Evolutionary conservation across 1,139 yeast species (phyloP).

Genomic region (Keqinozyma sinolaborantium): DNA sequence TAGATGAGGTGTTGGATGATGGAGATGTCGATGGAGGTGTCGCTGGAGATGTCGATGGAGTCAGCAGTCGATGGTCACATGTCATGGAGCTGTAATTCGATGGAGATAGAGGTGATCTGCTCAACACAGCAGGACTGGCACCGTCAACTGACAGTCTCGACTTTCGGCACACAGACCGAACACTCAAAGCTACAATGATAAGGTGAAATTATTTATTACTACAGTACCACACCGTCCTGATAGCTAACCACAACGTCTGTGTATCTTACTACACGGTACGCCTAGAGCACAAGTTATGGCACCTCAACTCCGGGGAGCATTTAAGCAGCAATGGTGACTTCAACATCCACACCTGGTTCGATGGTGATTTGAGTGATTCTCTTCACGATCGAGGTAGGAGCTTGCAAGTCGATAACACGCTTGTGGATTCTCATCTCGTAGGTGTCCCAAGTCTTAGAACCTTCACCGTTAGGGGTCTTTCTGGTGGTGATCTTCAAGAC

Average conservation of each 20-base stretch:
- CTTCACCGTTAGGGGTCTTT: slow-evolving; percentile 99
- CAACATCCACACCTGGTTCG: slow-evolving; percentile 52
- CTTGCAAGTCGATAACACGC: slow-evolving; percentile 98
- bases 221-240: slow-evolving; percentile 44
- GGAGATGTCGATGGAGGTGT: too few relatives aligned
- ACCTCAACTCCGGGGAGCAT: slow-evolving; percentile 2
- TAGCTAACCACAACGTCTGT: slow-evolving; percentile 63
- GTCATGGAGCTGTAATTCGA: too few relatives aligned
- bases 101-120: too few relatives aligned
- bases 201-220: background rate
- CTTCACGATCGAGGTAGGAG: slow-evolving; percentile 93
- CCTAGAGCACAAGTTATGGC: slow-evolving; percentile 51
- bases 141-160: too few relatives aligned
- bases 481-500: slow-evolving; percentile 98
- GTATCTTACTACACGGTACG: slow-evolving; percentile 52
- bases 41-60: too few relatives aligned
- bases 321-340: slow-evolving; percentile 41
- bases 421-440: slow-evolving; percentile 99
- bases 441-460: slow-evolving; percentile 99
- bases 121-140: too few relatives aligned
- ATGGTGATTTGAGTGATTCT: slow-evolving; percentile 92
- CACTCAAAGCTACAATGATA: too few relatives aligned
- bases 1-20: too few relatives aligned
- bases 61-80: too few relatives aligned
- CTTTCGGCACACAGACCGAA: too few relatives aligned